These are phyloP conservation scores for Erodium maritimum DNA, from an alignment of 345 rosid genomes.

Conservation along the genomic window DNA sequence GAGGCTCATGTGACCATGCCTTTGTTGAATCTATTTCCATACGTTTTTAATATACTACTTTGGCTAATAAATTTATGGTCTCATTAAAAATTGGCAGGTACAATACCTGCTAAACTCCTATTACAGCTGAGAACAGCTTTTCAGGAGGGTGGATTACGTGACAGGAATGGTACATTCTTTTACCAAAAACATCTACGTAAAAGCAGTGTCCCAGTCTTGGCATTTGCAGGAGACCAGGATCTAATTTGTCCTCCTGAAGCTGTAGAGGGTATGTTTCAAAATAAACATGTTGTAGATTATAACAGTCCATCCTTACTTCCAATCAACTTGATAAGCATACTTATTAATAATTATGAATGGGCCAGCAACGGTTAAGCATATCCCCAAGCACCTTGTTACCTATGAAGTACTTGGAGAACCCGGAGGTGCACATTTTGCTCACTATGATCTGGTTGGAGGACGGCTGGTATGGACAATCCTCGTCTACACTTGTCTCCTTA, in stretches of 20 bases:
- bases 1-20: too few species aligned
- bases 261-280: constrained; percentile 43
- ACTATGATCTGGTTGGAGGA: constrained; percentile 67
- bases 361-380: constrained; percentile 68
- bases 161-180: constrained; percentile 43
- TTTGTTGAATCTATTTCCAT: background rate
- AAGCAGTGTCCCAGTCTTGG: constrained; percentile 65
- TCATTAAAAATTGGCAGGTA: constrained; percentile 29
- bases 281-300: background rate
- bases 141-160: constrained; percentile 44
- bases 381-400: constrained; percentile 43
- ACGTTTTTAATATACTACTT: background rate
- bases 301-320: background rate
- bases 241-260: constrained; percentile 76
- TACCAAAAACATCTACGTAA: constrained; percentile 60
- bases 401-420: constrained; percentile 67
- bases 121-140: constrained; percentile 61
- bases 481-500: background rate
- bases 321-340: background rate
- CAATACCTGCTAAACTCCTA: constrained; percentile 62
- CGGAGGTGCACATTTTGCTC: constrained; percentile 71
- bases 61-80: background rate
- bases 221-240: constrained; percentile 77
- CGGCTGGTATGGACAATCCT: constrained; percentile 35
- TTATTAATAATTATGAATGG: constrained; percentile 3